Evolutionary conservation across 2,329 filamentous ascomycete genomes (phyloP).

Genomic region (Diaporthe longicolla): DNA sequence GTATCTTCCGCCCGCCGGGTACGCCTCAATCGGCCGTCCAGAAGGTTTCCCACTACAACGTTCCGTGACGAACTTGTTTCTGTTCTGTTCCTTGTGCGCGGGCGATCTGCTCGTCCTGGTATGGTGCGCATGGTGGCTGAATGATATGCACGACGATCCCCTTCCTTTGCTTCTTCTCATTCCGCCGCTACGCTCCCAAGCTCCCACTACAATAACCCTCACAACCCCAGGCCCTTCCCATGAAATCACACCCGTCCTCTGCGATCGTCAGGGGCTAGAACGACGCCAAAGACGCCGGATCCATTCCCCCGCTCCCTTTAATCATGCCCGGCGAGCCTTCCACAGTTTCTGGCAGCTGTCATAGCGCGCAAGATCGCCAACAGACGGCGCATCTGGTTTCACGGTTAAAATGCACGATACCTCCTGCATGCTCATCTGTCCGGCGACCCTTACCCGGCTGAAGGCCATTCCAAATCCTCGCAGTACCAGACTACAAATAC

Average conservation of each 20-base stretch:
- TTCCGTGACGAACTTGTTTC: slow-evolving; percentile 33
- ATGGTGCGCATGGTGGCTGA: slow-evolving; percentile 25
- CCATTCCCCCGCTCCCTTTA: slow-evolving; percentile 28
- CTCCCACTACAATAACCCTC: background rate
- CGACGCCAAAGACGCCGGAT: slow-evolving; percentile 27
- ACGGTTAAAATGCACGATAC: slow-evolving; percentile 28
- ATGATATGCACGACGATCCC: slow-evolving; percentile 31
- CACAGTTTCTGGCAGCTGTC: slow-evolving; percentile 31
- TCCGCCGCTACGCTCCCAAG: background rate
- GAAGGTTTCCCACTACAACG: slow-evolving; percentile 33
- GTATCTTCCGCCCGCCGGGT: slow-evolving; percentile 30
- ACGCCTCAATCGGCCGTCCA: slow-evolving; percentile 29
- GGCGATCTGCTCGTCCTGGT: slow-evolving; percentile 33
- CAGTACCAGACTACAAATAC: background rate
- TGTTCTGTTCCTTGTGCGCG: slow-evolving; percentile 33
- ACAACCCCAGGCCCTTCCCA: background rate
- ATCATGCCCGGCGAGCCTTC: slow-evolving; percentile 22
- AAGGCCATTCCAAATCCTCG: slow-evolving; percentile 10
- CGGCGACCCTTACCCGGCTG: slow-evolving; percentile 15
- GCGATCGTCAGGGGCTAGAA: slow-evolving; percentile 24
- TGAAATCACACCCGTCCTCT: slow-evolving; percentile 4
- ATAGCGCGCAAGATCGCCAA: slow-evolving; percentile 34
- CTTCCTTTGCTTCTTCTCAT: slow-evolving; percentile 23
- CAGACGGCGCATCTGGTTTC: slow-evolving; percentile 30
- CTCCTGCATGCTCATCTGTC: slow-evolving; percentile 28